Conservation (phyloP, 2,329 filamentous ascomycete species). For the Diaporthe amygdali region DNA sequence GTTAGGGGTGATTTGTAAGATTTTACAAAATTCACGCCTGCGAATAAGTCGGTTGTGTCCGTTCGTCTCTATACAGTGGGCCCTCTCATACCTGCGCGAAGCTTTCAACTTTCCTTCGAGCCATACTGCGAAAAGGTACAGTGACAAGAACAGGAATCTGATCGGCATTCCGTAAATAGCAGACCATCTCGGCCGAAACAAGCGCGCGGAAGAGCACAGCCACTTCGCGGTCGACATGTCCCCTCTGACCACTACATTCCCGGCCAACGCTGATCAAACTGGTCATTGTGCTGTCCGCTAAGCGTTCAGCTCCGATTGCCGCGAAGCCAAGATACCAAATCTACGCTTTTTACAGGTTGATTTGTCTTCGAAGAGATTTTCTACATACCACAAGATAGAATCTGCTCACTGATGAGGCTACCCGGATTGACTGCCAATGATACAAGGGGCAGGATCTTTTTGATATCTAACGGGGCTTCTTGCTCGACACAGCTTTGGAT, state of each 20-base stretch:
- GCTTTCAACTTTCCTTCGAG: too few species aligned
- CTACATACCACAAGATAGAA: background rate
- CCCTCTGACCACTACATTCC: background rate
- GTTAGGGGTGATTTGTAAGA: background rate
- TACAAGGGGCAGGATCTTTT: too few species aligned
- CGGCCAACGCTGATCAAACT: background rate
- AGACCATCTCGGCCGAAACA: background rate
- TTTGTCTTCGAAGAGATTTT: too few species aligned
- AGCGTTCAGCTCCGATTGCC: background rate
- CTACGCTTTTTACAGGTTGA: background rate
- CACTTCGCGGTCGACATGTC: background rate
- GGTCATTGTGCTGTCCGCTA: background rate
- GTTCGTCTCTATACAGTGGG: background rate
- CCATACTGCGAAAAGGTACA: too few species aligned
- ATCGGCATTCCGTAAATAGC: background rate
- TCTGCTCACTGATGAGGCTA: background rate
- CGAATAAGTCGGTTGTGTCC: background rate
- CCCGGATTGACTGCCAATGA: background rate
- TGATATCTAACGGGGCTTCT: background rate
- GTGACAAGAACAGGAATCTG: background rate
- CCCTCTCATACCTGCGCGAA: too few species aligned
- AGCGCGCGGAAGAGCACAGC: conserved; percentile 8
- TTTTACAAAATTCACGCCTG: background rate
- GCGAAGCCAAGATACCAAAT: background rate
- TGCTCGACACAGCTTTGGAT: background rate